Conservation (phyloP, 768 basidiomycete genomes). For the Imleria badia region DNA sequence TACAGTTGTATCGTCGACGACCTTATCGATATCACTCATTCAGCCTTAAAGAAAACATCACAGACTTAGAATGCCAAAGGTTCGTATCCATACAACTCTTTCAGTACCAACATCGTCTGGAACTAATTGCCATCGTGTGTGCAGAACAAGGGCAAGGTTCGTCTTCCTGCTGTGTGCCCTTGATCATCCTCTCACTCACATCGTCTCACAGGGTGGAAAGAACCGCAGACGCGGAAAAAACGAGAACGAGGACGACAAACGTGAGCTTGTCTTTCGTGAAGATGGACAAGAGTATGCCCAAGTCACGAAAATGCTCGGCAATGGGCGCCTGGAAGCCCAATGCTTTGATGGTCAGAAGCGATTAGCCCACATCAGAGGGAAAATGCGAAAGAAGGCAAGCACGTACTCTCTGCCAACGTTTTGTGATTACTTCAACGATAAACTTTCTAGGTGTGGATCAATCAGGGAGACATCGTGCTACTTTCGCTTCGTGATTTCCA, state of each 20-base stretch:
- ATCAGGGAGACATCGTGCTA: constrained; percentile 95
- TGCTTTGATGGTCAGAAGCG: constrained; percentile 99
- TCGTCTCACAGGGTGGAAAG: constrained; percentile 81
- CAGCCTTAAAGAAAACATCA: neutral
- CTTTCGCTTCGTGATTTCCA: constrained; percentile 97
- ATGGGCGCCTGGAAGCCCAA: constrained; percentile 92
- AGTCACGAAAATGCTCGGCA: constrained; percentile 98
- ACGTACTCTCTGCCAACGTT: neutral
- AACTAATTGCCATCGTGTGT: constrained; percentile 1
- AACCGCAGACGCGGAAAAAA: constrained; percentile 99
- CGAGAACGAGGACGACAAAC: constrained; percentile 98
- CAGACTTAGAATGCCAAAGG: constrained; percentile 25
- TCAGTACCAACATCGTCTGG: neutral
- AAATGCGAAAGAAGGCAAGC: constrained; percentile 98
- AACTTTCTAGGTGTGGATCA: constrained; percentile 88
- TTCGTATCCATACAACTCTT: neutral
- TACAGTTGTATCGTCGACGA: neutral
- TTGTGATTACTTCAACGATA: constrained; percentile 3
- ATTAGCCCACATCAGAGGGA: constrained; percentile 96
- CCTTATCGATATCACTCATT: neutral
- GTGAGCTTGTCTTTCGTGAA: constrained; percentile 97
- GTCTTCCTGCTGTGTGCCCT: neutral
- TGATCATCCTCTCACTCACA: neutral
- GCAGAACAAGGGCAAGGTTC: constrained; percentile 31
- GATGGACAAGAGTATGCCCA: constrained; percentile 99